Evolutionary conservation across 2,329 filamentous ascomycete genomes (phyloP).

Genomic region (Colletotrichum camelliae): DNA sequence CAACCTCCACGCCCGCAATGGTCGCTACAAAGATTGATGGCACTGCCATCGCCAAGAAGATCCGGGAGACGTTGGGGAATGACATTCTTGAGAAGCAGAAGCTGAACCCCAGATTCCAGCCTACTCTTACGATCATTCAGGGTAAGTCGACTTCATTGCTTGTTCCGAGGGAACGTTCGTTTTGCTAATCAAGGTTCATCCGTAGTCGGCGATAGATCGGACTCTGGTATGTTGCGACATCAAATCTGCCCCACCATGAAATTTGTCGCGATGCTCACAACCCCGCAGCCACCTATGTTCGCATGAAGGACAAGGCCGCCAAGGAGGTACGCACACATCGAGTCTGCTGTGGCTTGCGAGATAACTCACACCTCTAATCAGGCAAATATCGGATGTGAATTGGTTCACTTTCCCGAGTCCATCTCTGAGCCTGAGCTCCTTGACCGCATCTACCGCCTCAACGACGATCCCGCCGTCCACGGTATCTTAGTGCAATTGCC

Average conservation of each 20-base stretch:
- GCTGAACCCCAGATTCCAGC: constrained; percentile 85
- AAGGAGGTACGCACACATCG: constrained; percentile 68
- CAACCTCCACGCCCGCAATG: constrained; percentile 69
- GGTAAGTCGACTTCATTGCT: constrained; percentile 54
- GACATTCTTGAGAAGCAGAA: constrained; percentile 85
- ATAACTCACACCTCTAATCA: constrained; percentile 38
- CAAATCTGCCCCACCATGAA: constrained; percentile 19
- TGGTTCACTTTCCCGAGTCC: constrained; percentile 82
- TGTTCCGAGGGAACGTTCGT: not conserved
- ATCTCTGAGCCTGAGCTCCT: constrained; percentile 87
- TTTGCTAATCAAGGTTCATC: constrained; percentile 6
- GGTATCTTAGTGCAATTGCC: constrained; percentile 95
- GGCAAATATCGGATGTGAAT: constrained; percentile 88
- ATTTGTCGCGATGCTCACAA: constrained; percentile 35
- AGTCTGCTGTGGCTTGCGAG: not conserved
- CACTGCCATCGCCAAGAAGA: constrained; percentile 90
- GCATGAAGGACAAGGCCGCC: constrained; percentile 99
- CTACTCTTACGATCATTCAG: constrained; percentile 93
- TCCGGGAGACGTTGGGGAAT: constrained; percentile 79
- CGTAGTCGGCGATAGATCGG: constrained; percentile 86
- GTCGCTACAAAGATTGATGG: constrained; percentile 92
- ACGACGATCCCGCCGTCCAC: constrained; percentile 85
- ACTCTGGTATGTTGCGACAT: constrained; percentile 73
- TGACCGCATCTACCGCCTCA: constrained; percentile 79
- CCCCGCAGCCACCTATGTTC: constrained; percentile 86